Base-by-base conservation (phyloP, 805 yeast species). In the Metschnikowia colocasiae region DNA sequence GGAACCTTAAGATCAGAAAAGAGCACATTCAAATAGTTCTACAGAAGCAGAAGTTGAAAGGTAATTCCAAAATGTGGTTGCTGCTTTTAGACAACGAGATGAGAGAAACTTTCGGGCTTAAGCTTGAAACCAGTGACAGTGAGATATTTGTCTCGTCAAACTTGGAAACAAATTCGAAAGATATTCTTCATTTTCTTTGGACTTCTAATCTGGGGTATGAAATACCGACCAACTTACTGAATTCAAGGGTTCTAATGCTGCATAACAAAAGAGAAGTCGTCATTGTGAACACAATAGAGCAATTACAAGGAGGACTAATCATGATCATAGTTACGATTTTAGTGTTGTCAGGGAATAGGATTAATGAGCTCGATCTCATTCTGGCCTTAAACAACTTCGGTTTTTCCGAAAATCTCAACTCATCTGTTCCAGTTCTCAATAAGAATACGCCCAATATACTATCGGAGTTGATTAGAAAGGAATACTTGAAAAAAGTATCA, bases 271-370 rank as follows among this genome's bases (percentile, higher is more conserved):
- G 62, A 35, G 37, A 54, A 1, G 41, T 41, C 3, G 38, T 58
- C 3, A 62, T 67, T 2, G 49, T 53, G 20, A 58, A 59, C 18
- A 62, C 64, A 46, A 34, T 38, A 7, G 72, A 66, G 30, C 50
- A 67, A 33, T 57, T 66, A 10, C 59, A 62, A 44, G 53, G 57
- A 1, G 75, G 77, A 8, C 31, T 72, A 2, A 51, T 62, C 30
- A 43, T 65, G 27, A 46, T 68, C 30, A 52, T 70, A 4, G 38
- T 71, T 4, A 45, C 67, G 9, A 33, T 68, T 7, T 46, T 71
- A 6, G 57, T 72, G 0, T 50, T 70, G 13, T 52, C 62, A 31
- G 70, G 65, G 23, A 69, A 70, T 49, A 61, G 65, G 45, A 43
- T 67, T 10, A 48, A 58, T 3, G 73, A 68, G 47, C 27, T 35